These are phyloP conservation scores for Lepiota subincarnata DNA, from an alignment of 768 basidiomycete species.

Conservation along the genomic window DNA sequence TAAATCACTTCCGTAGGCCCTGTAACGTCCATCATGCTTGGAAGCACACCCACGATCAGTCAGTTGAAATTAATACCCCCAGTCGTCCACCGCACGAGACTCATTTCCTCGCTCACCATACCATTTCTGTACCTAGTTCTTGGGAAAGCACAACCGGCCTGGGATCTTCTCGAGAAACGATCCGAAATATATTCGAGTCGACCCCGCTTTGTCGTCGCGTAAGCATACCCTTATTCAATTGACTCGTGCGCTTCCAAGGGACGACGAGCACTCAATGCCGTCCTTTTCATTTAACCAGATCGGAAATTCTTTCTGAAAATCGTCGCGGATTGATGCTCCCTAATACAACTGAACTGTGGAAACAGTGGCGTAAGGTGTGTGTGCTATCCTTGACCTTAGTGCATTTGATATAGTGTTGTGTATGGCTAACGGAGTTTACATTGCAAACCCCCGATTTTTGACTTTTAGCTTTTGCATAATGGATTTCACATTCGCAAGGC, in stretches of 20 bases:
- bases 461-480: slow-evolving; percentile 35
- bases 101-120: background rate
- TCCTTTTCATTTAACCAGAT: slow-evolving; percentile 23
- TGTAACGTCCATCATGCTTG: slow-evolving; percentile 37
- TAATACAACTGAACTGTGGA: slow-evolving; percentile 38
- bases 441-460: background rate
- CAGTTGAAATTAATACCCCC: slow-evolving; percentile 1
- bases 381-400: background rate
- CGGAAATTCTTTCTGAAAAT: slow-evolving; percentile 43
- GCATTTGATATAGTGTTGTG: background rate
- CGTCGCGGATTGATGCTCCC: slow-evolving; percentile 42
- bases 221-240: slow-evolving; percentile 5
- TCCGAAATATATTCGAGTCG: slow-evolving; percentile 30
- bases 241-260: too few relatives aligned
- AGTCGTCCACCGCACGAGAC: background rate
- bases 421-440: background rate
- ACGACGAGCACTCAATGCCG: background rate
- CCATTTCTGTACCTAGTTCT: slow-evolving; percentile 17
- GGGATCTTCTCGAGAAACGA: slow-evolving; percentile 28
- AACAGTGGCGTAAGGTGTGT: slow-evolving; percentile 43
- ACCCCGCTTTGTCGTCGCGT: slow-evolving; percentile 26
- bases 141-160: slow-evolving; percentile 26
- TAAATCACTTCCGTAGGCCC: slow-evolving; percentile 24
- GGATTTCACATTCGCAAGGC: slow-evolving; percentile 39
- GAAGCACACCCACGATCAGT: slow-evolving; percentile 40